Evolutionary conservation across 306 rosid genomes (phyloP).

Genomic region (Arachis stenosperma): DNA sequence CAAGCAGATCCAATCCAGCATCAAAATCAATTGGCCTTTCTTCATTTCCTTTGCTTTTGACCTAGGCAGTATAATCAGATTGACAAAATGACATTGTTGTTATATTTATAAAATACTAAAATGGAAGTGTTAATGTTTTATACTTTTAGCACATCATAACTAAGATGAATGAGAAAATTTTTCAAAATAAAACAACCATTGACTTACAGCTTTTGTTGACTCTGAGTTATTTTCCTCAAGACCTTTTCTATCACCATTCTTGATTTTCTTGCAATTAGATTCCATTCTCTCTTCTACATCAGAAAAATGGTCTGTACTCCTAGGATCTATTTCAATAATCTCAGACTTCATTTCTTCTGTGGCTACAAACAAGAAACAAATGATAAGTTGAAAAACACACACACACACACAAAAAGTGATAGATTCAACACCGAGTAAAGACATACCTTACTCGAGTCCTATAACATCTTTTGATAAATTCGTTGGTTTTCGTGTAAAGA

Average conservation of each 20-base stretch:
- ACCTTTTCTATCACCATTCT: too few species aligned
- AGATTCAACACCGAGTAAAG: not conserved
- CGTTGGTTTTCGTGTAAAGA: not conserved
- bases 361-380: not conserved
- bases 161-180: too few species aligned
- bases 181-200: too few species aligned
- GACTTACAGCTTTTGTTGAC: too few species aligned
- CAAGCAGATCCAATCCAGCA: not conserved
- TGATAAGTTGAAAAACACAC: not conserved
- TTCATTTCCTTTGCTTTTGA: slow-evolving; percentile 4
- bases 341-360: not conserved
- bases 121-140: too few species aligned
- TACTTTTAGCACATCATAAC: too few species aligned
- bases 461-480: too few species aligned
- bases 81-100: too few species aligned
- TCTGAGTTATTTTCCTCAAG: too few species aligned
- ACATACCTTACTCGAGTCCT: not conserved
- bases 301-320: not conserved
- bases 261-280: not conserved
- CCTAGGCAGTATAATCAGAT: not conserved
- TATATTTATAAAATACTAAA: too few species aligned
- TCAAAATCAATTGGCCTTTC: not conserved
- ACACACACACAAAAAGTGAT: too few species aligned
- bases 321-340: not conserved
- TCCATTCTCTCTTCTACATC: not conserved